A percentile compares a stretch with the other conserved stretches of the same genome.
Conservation (phyloP, 2,329 filamentous ascomycete genomes). For the Trichoderma atroviride region DNA sequence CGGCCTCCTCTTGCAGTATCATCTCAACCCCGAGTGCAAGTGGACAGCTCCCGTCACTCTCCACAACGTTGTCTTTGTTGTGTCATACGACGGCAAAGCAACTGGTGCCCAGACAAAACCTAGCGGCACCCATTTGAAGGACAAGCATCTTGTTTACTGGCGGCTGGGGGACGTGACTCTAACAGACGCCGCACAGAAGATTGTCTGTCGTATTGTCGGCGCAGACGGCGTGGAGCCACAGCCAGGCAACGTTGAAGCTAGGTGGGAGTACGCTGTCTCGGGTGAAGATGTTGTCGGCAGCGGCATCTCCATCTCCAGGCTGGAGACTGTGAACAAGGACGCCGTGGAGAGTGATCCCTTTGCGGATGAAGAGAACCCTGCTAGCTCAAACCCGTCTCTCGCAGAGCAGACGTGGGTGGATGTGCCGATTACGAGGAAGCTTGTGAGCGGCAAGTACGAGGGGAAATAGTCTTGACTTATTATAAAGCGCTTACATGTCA, state of each 20-base stretch:
- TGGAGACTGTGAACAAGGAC: slow-evolving; percentile 55
- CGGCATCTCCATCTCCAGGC: slow-evolving; percentile 65
- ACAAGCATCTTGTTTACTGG: slow-evolving; percentile 80
- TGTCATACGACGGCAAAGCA: slow-evolving; percentile 70
- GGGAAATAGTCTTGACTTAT: slow-evolving; percentile 39
- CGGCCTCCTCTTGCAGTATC: slow-evolving; percentile 83
- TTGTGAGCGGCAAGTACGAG: slow-evolving; percentile 77
- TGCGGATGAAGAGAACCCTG: slow-evolving; percentile 51
- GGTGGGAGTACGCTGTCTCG: slow-evolving; percentile 66
- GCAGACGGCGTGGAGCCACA: slow-evolving; percentile 71
- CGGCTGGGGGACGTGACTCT: slow-evolving; percentile 74
- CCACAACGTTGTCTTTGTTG: slow-evolving; percentile 75
- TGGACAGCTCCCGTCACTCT: slow-evolving; percentile 47
- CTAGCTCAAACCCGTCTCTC: slow-evolving; percentile 29
- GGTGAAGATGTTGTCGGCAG: slow-evolving; percentile 54
- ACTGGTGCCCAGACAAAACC: slow-evolving; percentile 76
- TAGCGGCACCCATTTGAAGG: slow-evolving; percentile 74
- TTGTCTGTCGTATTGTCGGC: slow-evolving; percentile 78
- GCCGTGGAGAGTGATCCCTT: slow-evolving; percentile 66
- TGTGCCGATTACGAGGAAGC: slow-evolving; percentile 66
- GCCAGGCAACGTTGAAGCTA: slow-evolving; percentile 77
- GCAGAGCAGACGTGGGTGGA: slow-evolving; percentile 61
- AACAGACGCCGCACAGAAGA: slow-evolving; percentile 67
- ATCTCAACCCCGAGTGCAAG: slow-evolving; percentile 71
- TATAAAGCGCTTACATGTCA: not conserved